Conservation (phyloP, 192 early-diverging fungal genomes). For the Entrophospora sp. region DNA sequence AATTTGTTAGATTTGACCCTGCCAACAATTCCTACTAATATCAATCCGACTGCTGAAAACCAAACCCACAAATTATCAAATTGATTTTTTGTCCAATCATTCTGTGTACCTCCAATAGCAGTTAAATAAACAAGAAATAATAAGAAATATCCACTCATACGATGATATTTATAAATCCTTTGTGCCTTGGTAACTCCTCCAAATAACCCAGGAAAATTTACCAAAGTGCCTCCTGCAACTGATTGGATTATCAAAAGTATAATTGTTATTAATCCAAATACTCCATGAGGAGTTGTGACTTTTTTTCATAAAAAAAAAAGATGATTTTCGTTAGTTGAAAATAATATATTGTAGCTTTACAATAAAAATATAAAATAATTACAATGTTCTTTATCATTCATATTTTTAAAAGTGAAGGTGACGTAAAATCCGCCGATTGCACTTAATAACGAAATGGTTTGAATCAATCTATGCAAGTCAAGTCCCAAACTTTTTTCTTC, state of each 20-base stretch:
- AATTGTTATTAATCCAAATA: conserved; percentile 23
- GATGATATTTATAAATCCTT: conserved; percentile 28
- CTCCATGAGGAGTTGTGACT: conserved; percentile 20
- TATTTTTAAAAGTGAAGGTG: conserved; percentile 22
- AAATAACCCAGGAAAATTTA: conserved; percentile 16
- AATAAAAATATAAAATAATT: not conserved
- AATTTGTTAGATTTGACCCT: not conserved
- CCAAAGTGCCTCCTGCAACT: conserved; percentile 22
- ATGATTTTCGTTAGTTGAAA: conserved; percentile 16
- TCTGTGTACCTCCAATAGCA: conserved; percentile 26
- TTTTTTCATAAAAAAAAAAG: not conserved
- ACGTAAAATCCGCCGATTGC: conserved; percentile 16
- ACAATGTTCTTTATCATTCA: conserved; percentile 20
- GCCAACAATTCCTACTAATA: not conserved
- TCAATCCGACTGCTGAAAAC: not conserved
- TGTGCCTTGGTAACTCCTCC: conserved; percentile 24
- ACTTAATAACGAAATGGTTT: conserved; percentile 9
- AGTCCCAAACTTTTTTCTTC: conserved; percentile 25
- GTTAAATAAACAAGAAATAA: conserved; percentile 26
- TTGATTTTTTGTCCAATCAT: conserved; percentile 10
- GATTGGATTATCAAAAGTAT: conserved; percentile 23
- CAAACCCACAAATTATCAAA: conserved; percentile 4
- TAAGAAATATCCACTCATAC: conserved; percentile 25
- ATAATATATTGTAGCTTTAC: not conserved
- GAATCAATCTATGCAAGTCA: conserved; percentile 18